Evolutionary conservation across 768 basidiomycete species (phyloP).

Genomic region (Boletus pseudo-olivaceus): DNA sequence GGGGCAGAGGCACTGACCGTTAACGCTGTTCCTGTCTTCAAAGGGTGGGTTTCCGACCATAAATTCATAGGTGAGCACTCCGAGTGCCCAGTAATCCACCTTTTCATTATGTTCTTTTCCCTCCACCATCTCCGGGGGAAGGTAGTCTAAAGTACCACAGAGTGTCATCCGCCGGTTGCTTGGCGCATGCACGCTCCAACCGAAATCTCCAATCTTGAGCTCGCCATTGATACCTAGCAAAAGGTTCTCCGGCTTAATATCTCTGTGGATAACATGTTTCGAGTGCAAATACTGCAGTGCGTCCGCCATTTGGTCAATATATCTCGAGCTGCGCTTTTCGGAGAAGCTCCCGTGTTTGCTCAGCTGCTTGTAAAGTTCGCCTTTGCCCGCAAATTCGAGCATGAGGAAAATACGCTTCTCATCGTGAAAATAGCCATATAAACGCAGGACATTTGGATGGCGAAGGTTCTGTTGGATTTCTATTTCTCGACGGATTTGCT

Average conservation of each 20-base stretch:
- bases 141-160: slow-evolving; percentile 94
- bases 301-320: slow-evolving; percentile 98
- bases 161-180: slow-evolving; percentile 85
- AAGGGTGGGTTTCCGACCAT: slow-evolving; percentile 82
- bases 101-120: slow-evolving; percentile 83
- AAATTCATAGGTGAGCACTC: slow-evolving; percentile 96
- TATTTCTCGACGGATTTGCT: slow-evolving; percentile 95
- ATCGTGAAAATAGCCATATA: slow-evolving; percentile 98
- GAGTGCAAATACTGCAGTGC: slow-evolving; percentile 87
- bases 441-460: slow-evolving; percentile 89
- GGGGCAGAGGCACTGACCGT: slow-evolving; percentile 47
- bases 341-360: slow-evolving; percentile 82
- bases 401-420: slow-evolving; percentile 96
- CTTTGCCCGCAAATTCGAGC: slow-evolving; percentile 96
- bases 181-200: slow-evolving; percentile 97
- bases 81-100: slow-evolving; percentile 96
- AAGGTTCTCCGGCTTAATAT: slow-evolving; percentile 98
- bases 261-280: slow-evolving; percentile 97
- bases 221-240: slow-evolving; percentile 93
- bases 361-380: slow-evolving; percentile 95
- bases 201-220: slow-evolving; percentile 97
- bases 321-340: slow-evolving; percentile 83
- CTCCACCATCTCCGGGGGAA: slow-evolving; percentile 99
- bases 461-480: slow-evolving; percentile 97
- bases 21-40: slow-evolving; percentile 76